Percentiles rank a stretch among this genome's conserved stretches.
Conservation (phyloP, 2,329 filamentous ascomycete genomes). For the Apiospora phragmitis region DNA sequence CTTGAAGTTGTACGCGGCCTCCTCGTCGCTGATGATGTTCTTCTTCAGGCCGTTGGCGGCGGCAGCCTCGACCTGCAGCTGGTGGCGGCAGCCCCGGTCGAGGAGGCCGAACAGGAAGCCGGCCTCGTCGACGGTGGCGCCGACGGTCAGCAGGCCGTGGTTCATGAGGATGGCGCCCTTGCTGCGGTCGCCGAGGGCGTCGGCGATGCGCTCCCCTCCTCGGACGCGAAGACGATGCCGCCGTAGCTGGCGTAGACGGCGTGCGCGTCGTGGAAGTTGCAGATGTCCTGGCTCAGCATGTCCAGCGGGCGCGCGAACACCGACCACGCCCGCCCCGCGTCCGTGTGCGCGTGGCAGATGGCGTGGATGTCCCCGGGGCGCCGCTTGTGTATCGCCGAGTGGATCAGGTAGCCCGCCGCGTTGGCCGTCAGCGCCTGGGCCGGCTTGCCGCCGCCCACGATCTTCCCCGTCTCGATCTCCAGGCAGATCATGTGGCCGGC, state of each 20-base stretch:
- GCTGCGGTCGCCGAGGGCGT: slow-evolving; percentile 56
- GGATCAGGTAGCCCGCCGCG: slow-evolving; percentile 69
- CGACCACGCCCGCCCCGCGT: slow-evolving; percentile 67
- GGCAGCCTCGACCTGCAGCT: slow-evolving; percentile 69
- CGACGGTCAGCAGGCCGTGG: slow-evolving; percentile 72
- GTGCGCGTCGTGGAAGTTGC: slow-evolving; percentile 65
- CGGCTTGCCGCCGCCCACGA: slow-evolving; percentile 61
- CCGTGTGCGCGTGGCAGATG: slow-evolving; percentile 69
- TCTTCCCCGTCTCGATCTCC: slow-evolving; percentile 55
- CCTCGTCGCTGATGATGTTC: slow-evolving; percentile 41
- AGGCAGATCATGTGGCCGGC: slow-evolving; percentile 69
- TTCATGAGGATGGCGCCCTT: slow-evolving; percentile 68
- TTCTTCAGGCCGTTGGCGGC: slow-evolving; percentile 40
- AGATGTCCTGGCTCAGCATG: slow-evolving; percentile 70
- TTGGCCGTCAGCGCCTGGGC: slow-evolving; percentile 44
- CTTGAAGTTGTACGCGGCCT: slow-evolving; percentile 41
- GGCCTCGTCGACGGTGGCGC: slow-evolving; percentile 72
- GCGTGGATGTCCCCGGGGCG: slow-evolving; percentile 61
- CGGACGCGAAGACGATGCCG: slow-evolving; percentile 55
- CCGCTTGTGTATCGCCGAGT: slow-evolving; percentile 67
- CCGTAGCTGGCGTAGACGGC: slow-evolving; percentile 61
- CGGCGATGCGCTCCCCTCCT: slow-evolving; percentile 68
- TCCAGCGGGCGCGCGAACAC: slow-evolving; percentile 65
- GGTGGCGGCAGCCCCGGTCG: slow-evolving; percentile 68
- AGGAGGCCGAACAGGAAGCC: slow-evolving; percentile 69